Conservation (phyloP, 345 rosid genomes). For the Pistacia atlantica region DNA sequence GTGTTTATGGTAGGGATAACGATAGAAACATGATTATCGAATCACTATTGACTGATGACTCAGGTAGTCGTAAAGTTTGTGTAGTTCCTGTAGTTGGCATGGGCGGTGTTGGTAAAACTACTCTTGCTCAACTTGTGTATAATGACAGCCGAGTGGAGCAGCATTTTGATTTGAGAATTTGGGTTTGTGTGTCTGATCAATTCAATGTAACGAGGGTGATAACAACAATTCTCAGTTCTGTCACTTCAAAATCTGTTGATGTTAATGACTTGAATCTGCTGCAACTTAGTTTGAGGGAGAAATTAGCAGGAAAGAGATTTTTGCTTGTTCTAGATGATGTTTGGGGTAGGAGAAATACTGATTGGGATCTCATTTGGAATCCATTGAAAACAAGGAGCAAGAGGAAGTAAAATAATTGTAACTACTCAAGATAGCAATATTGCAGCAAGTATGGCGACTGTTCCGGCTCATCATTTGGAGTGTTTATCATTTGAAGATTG, state of each 20-base stretch:
- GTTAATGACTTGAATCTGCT: conserved; percentile 21
- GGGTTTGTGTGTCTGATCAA: conserved; percentile 30
- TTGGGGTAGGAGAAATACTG: conserved; percentile 11
- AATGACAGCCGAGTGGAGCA: conserved; percentile 12
- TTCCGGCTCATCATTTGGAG: conserved; percentile 20
- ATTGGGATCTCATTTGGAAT: conserved; percentile 26
- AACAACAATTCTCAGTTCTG: conserved; percentile 27
- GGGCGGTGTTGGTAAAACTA: conserved; percentile 28
- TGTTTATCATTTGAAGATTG: conserved; percentile 28
- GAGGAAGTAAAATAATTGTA: conserved; percentile 28
- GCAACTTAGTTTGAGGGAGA: conserved; percentile 27
- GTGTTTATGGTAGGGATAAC: conserved; percentile 30
- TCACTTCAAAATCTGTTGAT: conserved; percentile 9
- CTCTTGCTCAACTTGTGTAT: conserved; percentile 14
- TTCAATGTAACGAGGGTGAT: conserved; percentile 20
- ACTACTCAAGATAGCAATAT: conserved; percentile 28
- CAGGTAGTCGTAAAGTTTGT: neutral
- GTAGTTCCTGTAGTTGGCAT: conserved; percentile 34
- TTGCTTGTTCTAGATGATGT: conserved; percentile 37
- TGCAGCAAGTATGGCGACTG: conserved; percentile 23
- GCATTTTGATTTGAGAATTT: conserved; percentile 26
- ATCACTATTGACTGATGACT: neutral
- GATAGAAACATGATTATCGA: conserved; percentile 21
- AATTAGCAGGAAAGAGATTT: conserved; percentile 23
- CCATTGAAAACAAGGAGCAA: conserved; percentile 21